Percentiles rank a stretch among this genome's conserved stretches.
Conservation (phyloP, 139 green algal genomes). For the Tetraselmis chui region DNA sequence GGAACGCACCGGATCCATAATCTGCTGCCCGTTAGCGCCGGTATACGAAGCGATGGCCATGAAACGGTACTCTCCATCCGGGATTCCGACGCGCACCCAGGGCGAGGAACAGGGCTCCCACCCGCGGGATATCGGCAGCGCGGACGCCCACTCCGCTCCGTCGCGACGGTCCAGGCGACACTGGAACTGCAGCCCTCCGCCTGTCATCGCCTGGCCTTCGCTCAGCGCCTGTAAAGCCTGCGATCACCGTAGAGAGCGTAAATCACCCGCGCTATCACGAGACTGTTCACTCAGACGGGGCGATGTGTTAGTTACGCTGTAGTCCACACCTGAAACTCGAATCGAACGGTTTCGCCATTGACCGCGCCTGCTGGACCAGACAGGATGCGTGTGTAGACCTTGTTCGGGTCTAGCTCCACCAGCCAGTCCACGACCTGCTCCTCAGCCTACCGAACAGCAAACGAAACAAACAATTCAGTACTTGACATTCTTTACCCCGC, state of each 20-base stretch:
- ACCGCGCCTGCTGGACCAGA: neutral
- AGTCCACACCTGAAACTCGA: neutral
- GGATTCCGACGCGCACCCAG: neutral
- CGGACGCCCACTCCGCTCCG: neutral
- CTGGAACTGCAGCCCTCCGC: neutral
- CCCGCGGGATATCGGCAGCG: neutral
- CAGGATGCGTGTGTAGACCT: neutral
- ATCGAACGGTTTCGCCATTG: neutral
- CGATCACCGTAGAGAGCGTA: neutral
- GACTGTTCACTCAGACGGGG: too few relatives aligned
- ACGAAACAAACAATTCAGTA: too few relatives aligned
- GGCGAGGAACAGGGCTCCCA: neutral
- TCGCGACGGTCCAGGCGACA: neutral
- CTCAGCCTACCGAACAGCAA: neutral
- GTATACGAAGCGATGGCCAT: neutral
- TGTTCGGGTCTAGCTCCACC: neutral
- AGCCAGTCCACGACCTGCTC: neutral
- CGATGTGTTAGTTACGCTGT: too few relatives aligned
- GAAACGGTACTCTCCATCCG: neutral
- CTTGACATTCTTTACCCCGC: too few relatives aligned
- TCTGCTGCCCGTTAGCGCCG: neutral
- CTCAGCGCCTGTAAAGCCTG: neutral
- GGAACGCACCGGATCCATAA: neutral
- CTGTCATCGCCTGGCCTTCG: neutral
- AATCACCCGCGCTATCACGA: too few relatives aligned